Evolutionary conservation across 78 protist genomes (phyloP).

Genomic region (Corallochytrium limacisporum): DNA sequence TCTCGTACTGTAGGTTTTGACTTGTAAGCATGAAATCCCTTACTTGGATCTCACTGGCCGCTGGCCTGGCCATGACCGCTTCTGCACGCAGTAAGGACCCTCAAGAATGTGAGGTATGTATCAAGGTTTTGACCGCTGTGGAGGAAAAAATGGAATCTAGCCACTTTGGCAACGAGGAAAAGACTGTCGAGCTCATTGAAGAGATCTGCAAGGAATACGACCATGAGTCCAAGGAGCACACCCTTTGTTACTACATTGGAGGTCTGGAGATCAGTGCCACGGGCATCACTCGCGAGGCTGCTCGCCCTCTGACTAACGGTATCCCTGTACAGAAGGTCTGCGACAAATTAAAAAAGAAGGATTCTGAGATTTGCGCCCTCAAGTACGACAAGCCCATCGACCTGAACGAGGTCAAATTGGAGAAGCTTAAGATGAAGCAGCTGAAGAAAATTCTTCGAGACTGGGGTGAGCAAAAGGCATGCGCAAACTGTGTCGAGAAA

Average conservation of each 20-base stretch:
- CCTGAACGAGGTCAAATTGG: neutral
- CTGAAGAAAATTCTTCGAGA: conserved; percentile 21
- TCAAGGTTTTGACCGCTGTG: too few relatives aligned
- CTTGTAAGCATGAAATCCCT: too few relatives aligned
- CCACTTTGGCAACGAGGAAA: too few relatives aligned
- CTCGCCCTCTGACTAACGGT: conserved; percentile 3
- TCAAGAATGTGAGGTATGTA: too few relatives aligned
- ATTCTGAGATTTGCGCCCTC: conserved; percentile 24
- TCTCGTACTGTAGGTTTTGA: too few relatives aligned
- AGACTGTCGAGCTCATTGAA: too few relatives aligned
- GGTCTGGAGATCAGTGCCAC: conserved; percentile 27
- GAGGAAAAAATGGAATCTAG: too few relatives aligned
- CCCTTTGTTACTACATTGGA: conserved; percentile 35
- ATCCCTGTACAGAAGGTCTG: conserved; percentile 16
- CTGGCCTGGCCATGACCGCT: too few relatives aligned
- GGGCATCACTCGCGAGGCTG: conserved; percentile 8
- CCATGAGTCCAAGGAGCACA: too few relatives aligned
- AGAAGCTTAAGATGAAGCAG: conserved; percentile 11
- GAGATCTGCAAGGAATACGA: too few relatives aligned
- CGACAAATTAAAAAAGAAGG: conserved; percentile 19
- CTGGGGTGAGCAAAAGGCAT: conserved; percentile 20
- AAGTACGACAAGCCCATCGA: conserved; percentile 27
- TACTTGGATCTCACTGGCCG: too few relatives aligned
- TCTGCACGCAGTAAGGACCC: too few relatives aligned
- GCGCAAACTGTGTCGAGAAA: conserved; percentile 32